phyloP scores from a whole-genome alignment of 2,329 filamentous ascomycete genomes.

The Aurifilum marmelostoma region DNA sequence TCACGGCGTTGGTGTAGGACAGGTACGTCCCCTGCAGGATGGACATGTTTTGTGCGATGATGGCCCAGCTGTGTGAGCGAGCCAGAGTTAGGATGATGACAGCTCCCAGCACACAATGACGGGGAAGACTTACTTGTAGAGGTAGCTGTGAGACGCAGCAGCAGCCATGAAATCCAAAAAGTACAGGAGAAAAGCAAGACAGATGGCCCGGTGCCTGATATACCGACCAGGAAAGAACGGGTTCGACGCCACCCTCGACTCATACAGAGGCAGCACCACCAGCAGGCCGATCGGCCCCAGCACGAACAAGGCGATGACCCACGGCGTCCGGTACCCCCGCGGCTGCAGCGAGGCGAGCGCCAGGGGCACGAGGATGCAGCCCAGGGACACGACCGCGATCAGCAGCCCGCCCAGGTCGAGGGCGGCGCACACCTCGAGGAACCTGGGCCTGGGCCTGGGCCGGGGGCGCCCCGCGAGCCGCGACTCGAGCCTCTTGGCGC shows the following conservation, averaged over 20 bases:
- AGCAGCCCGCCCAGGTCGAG: constrained; percentile 48
- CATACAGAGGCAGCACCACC: constrained; percentile 50
- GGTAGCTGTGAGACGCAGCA: constrained; percentile 51
- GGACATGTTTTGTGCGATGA: constrained; percentile 43
- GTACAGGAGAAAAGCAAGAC: constrained; percentile 44
- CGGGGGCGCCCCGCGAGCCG: constrained; percentile 41
- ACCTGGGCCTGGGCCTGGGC: constrained; percentile 34
- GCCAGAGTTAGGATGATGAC: too few relatives aligned
- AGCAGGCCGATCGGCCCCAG: constrained; percentile 45
- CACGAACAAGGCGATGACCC: constrained; percentile 48
- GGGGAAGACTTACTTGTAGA: constrained; percentile 41
- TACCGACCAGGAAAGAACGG: constrained; percentile 51
- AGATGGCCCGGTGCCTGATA: constrained; percentile 47
- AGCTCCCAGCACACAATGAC: too few relatives aligned
- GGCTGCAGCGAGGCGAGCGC: constrained; percentile 47
- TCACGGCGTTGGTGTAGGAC: constrained; percentile 42
- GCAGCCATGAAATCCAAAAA: constrained; percentile 46
- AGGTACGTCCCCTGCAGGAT: constrained; percentile 47
- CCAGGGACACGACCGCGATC: constrained; percentile 52
- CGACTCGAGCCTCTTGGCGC: constrained; percentile 46
- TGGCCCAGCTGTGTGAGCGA: constrained; percentile 43
- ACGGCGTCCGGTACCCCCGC: constrained; percentile 48
- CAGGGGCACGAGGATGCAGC: constrained; percentile 51
- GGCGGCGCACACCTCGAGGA: constrained; percentile 42
- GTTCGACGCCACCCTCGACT: constrained; percentile 46